These are phyloP conservation scores for Pezicula neosporulosa DNA, from an alignment of 2,329 filamentous ascomycete genomes.

Conservation along the genomic window DNA sequence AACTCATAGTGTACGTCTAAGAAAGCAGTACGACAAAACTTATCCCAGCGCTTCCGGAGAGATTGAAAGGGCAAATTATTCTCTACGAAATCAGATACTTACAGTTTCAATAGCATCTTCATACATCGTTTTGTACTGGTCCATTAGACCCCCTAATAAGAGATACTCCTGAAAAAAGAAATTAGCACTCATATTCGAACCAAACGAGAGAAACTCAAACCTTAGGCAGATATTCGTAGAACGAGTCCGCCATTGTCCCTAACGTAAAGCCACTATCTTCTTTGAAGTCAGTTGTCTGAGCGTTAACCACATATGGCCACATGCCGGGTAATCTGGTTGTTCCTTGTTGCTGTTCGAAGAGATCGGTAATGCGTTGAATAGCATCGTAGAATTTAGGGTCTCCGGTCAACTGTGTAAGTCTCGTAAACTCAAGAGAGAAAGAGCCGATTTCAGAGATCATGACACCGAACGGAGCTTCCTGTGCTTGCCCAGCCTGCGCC, in stretches of 20 bases:
- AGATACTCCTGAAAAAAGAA: constrained; percentile 46
- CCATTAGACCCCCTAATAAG: constrained; percentile 55
- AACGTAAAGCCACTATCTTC: constrained; percentile 48
- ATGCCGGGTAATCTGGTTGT: constrained; percentile 53
- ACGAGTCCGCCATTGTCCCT: constrained; percentile 51
- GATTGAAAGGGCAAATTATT: constrained; percentile 22
- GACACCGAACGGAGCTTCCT: constrained; percentile 50
- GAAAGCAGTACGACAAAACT: too few relatives aligned
- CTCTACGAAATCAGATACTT: constrained; percentile 26
- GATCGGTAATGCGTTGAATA: constrained; percentile 50
- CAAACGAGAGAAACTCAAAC: constrained; percentile 40
- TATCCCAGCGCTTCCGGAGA: too few relatives aligned
- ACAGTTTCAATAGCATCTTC: constrained; percentile 34
- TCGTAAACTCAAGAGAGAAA: constrained; percentile 56
- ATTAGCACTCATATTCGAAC: neutral
- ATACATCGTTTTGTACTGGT: constrained; percentile 42
- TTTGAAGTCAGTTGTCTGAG: constrained; percentile 52
- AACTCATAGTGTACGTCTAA: too few relatives aligned
- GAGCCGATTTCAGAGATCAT: constrained; percentile 56
- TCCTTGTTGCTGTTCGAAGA: constrained; percentile 48
- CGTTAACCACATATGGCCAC: constrained; percentile 53
- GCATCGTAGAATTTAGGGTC: constrained; percentile 59
- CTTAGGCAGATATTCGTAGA: constrained; percentile 63
- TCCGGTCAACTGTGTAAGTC: constrained; percentile 57
- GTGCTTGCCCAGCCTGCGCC: constrained; percentile 43